Conservation (phyloP, 805 yeast species). For the Barnettozyma populi region DNA sequence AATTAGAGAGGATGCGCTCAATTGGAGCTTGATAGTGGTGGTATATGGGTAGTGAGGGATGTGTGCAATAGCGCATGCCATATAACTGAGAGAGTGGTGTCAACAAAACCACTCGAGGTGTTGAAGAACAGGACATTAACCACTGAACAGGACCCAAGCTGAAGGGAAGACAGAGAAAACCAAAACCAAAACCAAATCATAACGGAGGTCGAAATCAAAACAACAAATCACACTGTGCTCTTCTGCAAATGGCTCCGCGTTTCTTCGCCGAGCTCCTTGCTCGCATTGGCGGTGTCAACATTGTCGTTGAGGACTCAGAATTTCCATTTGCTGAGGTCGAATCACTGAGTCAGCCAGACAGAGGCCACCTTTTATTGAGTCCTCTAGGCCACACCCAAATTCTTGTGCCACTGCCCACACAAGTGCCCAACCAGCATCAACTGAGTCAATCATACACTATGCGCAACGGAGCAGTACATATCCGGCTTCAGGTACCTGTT, state of each 20-base stretch:
- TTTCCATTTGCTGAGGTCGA: background rate
- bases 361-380: background rate
- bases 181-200: too few species aligned
- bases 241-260: background rate
- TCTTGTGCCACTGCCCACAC: slow-evolving; percentile 7
- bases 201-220: too few species aligned
- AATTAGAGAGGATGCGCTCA: too few species aligned
- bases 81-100: too few species aligned
- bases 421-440: background rate
- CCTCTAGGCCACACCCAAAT: background rate
- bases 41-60: too few species aligned
- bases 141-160: too few species aligned
- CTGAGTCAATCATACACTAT: background rate
- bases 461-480: slow-evolving; percentile 1
- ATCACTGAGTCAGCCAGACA: slow-evolving; percentile 4
- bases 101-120: too few species aligned
- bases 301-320: background rate
- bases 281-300: slow-evolving; percentile 4
- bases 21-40: too few species aligned
- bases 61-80: too few species aligned
- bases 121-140: too few species aligned
- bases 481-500: slow-evolving; percentile 13
- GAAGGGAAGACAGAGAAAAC: too few species aligned
- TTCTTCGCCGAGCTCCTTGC: slow-evolving; percentile 3
- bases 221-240: too few species aligned